phyloP scores from a whole-genome alignment of 208 protist genomes.

The Spironucleus salmonicida region DNA sequence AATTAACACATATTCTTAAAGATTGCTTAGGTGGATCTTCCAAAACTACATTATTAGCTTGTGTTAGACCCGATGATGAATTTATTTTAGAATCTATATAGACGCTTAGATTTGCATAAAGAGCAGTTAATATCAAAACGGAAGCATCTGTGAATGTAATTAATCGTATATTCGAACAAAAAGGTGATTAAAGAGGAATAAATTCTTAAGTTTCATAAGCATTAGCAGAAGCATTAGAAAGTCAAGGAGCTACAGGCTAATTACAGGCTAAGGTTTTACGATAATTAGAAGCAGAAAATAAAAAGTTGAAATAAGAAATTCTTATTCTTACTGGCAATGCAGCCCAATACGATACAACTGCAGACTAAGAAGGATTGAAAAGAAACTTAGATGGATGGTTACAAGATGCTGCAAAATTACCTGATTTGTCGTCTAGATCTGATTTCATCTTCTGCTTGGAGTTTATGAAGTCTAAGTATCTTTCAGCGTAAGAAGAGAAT shows the following conservation, averaged over 20 bases:
- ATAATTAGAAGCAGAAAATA: constrained; percentile 25
- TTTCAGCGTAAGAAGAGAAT: too few relatives aligned
- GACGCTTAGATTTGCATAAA: constrained; percentile 18
- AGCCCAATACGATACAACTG: too few relatives aligned
- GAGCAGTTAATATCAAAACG: constrained; percentile 7
- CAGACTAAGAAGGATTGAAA: not conserved
- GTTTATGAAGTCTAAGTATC: not conserved
- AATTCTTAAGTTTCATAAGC: not conserved
- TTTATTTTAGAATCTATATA: constrained; percentile 22
- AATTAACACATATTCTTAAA: constrained; percentile 18
- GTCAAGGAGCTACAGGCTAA: not conserved
- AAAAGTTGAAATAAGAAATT: constrained; percentile 16
- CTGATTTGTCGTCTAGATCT: not conserved
- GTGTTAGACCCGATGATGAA: constrained; percentile 17
- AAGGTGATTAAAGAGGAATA: not conserved
- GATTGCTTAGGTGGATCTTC: constrained; percentile 7
- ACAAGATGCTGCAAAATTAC: not conserved
- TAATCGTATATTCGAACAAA: not conserved
- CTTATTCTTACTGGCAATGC: constrained; percentile 1
- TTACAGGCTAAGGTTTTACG: not conserved
- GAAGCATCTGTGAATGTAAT: not conserved
- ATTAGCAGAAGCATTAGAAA: constrained; percentile 1
- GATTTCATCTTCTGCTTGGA: not conserved
- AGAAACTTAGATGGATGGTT: not conserved
- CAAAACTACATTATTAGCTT: constrained; percentile 18